Conservation (phyloP, 2,329 filamentous ascomycete genomes). For the Metarhizium brunneum region DNA sequence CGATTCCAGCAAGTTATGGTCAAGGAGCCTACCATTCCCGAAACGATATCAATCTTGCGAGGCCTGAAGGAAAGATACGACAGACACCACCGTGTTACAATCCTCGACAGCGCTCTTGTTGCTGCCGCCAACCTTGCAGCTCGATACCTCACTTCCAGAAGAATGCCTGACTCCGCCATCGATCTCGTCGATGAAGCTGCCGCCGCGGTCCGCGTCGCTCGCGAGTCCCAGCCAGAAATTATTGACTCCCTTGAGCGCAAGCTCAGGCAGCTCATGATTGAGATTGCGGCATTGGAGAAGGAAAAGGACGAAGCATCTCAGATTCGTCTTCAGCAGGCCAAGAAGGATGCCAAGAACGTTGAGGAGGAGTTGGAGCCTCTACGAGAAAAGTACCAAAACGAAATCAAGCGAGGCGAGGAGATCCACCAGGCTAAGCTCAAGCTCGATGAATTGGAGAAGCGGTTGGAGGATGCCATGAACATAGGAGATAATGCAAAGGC, state of each 20-base stretch:
- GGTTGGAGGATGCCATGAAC: conserved; percentile 87
- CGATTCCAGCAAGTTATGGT: conserved; percentile 97
- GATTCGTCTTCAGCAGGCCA: conserved; percentile 69
- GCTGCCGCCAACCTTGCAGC: conserved; percentile 84
- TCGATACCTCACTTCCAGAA: conserved; percentile 81
- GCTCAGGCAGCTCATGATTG: conserved; percentile 85
- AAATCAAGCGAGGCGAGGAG: conserved; percentile 82
- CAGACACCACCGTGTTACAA: conserved; percentile 95
- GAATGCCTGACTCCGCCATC: conserved; percentile 92
- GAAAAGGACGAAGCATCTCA: conserved; percentile 94
- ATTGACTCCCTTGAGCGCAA: conserved; percentile 91
- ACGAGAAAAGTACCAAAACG: conserved; percentile 89
- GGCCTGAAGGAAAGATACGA: conserved; percentile 97
- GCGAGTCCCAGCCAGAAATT: conserved; percentile 92
- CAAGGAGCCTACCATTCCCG: conserved; percentile 80
- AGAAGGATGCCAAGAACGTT: conserved; percentile 86
- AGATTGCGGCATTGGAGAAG: conserved; percentile 88
- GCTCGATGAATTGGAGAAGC: conserved; percentile 82
- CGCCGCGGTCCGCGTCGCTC: conserved; percentile 87
- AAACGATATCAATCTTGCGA: conserved; percentile 96
- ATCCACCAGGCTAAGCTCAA: conserved; percentile 95
- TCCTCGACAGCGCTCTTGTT: conserved; percentile 88
- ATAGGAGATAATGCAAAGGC: conserved; percentile 76
- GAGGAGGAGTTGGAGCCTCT: conserved; percentile 87
- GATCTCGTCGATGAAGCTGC: conserved; percentile 95